Base-by-base conservation (phyloP, 1,284 basidiomycete genomes). In the Pseudozyma hubeiensis region DNA sequence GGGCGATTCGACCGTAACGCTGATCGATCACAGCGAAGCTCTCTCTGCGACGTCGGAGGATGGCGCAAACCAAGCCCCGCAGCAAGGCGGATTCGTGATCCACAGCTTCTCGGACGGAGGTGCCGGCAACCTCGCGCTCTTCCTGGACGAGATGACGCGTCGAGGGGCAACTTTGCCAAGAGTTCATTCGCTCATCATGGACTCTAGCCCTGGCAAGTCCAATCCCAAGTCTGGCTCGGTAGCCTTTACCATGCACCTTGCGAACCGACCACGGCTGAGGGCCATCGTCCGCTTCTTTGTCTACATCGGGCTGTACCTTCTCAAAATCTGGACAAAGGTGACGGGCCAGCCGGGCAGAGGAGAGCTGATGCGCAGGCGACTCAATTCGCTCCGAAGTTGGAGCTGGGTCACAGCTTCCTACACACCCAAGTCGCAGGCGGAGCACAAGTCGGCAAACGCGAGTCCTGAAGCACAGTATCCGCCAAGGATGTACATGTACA, bases 31-130 rank as follows among this genome's bases (percentile, higher is more conserved):
- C 47, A 56, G 46, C 37, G 65, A 74, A 33, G 62, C 71, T 19
- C 46, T 9, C 2, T 54, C 68, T 7, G 49, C 50, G 4, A 51
- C 53, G 7, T 54, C 61, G 1, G 53, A 64, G 3, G 35, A 58
- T 29, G 53, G 53, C 14, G 48, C 44, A 10, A 61, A 47, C 6
- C 6, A n/a, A 8, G 24, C 44, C 3, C 11, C 56, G 9, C 30
- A 48, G 13, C 17, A 40, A 1, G 56, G 48, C 19, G 68, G 71
- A 3, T 54, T 68, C n/a, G 53, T 65, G 8, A 66, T 71, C 10
- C 66, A 77, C 61, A 67, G 75, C 61, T 76, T 80, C 39, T 78
- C 76, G 6, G 79, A 81, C 33, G 79, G 79, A 10, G 79, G 79
- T 30, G 75, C 70, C 10, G 58, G 61, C 10, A 81, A 81, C 37